phyloP scores from a whole-genome alignment of 2,329 filamentous ascomycete genomes.

The Pseudocercospora cruenta region DNA sequence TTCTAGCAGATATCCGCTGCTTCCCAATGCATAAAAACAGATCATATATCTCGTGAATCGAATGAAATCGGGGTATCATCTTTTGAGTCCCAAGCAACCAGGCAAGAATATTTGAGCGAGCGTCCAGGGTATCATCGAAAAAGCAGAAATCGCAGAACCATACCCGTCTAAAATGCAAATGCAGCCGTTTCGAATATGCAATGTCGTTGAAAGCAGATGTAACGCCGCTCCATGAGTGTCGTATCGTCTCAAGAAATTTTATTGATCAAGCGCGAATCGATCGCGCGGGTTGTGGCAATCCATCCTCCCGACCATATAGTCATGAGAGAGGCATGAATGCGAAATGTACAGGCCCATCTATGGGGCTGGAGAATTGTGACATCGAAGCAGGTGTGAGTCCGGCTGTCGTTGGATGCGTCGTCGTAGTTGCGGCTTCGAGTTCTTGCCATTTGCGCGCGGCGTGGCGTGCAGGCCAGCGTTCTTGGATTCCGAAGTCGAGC shows the following conservation, averaged over 20 bases:
- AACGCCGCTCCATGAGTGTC: neutral
- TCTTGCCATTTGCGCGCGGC: constrained; percentile 58
- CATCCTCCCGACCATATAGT: constrained; percentile 29
- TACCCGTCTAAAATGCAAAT: neutral
- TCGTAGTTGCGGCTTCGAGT: constrained; percentile 32
- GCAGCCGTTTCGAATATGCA: neutral
- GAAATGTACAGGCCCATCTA: constrained; percentile 34
- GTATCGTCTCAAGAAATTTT: neutral
- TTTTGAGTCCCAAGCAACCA: neutral
- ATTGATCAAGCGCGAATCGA: constrained; percentile 1
- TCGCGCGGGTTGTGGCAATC: neutral
- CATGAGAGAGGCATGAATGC: constrained; percentile 36
- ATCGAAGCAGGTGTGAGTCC: constrained; percentile 28
- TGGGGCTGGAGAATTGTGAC: constrained; percentile 36
- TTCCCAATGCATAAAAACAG: neutral
- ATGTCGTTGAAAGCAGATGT: neutral
- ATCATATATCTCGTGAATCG: constrained; percentile 4
- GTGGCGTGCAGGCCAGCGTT: constrained; percentile 56
- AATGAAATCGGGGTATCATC: constrained; percentile 6
- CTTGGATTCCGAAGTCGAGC: constrained; percentile 54
- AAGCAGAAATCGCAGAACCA: neutral
- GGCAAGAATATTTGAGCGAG: neutral
- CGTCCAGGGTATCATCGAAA: constrained; percentile 12
- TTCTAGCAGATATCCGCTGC: neutral
- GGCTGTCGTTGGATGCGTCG: constrained; percentile 34